These are phyloP conservation scores for Przewalskia tangutica DNA, from an alignment of 257 asterid genomes.

Conservation along the genomic window DNA sequence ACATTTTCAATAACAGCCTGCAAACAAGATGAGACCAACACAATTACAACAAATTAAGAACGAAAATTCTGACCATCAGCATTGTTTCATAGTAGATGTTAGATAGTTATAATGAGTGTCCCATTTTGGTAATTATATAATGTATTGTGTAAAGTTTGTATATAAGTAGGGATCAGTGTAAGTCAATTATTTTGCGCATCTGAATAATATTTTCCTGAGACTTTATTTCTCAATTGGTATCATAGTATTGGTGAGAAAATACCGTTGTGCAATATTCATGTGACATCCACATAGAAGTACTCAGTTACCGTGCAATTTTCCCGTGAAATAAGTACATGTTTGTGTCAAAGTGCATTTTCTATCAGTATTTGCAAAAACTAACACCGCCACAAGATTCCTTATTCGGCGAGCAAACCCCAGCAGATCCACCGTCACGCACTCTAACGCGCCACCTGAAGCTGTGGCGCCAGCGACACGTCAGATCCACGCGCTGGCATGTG, in stretches of 20 bases:
- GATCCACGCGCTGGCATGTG: neutral
- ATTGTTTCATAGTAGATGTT: neutral
- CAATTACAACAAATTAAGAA: neutral
- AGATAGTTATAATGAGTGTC: neutral
- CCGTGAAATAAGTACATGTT: neutral
- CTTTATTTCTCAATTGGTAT: neutral
- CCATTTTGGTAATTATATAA: neutral
- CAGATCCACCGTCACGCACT: neutral
- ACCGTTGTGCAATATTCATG: neutral
- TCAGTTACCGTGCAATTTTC: neutral
- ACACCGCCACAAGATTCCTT: neutral
- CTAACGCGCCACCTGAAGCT: neutral
- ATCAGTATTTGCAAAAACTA: neutral
- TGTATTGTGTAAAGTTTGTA: too few species aligned
- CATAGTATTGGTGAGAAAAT: neutral
- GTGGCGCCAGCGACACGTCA: neutral
- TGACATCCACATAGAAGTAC: neutral
- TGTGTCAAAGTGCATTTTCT: neutral
- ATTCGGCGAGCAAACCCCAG: neutral
- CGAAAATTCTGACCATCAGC: neutral
- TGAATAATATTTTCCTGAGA: neutral
- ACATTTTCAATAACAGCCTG: constrained; percentile 92
- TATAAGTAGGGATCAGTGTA: too few species aligned
- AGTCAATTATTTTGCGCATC: neutral
- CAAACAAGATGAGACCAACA: constrained; percentile 16